phyloP scores from a whole-genome alignment of 2,329 filamentous ascomycete genomes.

The Fusarium veterinarium region DNA sequence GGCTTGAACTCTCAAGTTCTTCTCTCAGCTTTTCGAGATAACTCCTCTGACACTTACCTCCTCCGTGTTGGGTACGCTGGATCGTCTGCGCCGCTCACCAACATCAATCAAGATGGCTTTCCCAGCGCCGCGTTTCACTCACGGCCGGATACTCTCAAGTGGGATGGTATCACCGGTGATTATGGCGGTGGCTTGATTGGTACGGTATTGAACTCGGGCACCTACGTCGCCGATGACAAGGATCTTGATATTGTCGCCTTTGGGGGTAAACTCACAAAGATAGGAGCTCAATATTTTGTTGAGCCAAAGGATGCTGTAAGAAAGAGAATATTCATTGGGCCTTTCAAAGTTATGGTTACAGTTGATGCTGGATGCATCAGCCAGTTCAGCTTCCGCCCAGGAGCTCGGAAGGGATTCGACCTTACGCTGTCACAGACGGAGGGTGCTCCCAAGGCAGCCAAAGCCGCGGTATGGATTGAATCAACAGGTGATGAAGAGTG shows the following conservation, averaged over 20 bases:
- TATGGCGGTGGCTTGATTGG: conserved; percentile 68
- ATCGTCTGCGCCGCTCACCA: conserved; percentile 63
- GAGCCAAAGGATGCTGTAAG: conserved; percentile 59
- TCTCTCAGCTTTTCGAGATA: conserved; percentile 61
- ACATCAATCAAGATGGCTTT: conserved; percentile 66
- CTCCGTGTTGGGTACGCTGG: conserved; percentile 67
- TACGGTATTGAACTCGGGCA: conserved; percentile 60
- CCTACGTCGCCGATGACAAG: conserved; percentile 60
- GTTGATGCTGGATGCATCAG: conserved; percentile 58
- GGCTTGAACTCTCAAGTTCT: conserved; percentile 67
- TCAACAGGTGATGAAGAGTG: conserved; percentile 35
- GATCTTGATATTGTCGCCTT: conserved; percentile 61
- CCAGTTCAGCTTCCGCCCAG: conserved; percentile 48
- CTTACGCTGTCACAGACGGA: conserved; percentile 49
- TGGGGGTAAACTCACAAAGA: conserved; percentile 55
- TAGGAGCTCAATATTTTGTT: conserved; percentile 48
- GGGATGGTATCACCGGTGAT: conserved; percentile 68
- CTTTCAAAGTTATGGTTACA: conserved; percentile 54
- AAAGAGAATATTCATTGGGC: conserved; percentile 61
- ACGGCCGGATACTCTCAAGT: conserved; percentile 64
- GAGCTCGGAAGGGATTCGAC: neutral
- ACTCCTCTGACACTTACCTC: conserved; percentile 60
- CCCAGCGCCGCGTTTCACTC: conserved; percentile 67
- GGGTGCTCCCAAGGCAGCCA: conserved; percentile 42
- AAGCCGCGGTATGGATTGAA: conserved; percentile 52